phyloP scores from a whole-genome alignment of 768 basidiomycete genomes.

The Boletus patriciae region DNA sequence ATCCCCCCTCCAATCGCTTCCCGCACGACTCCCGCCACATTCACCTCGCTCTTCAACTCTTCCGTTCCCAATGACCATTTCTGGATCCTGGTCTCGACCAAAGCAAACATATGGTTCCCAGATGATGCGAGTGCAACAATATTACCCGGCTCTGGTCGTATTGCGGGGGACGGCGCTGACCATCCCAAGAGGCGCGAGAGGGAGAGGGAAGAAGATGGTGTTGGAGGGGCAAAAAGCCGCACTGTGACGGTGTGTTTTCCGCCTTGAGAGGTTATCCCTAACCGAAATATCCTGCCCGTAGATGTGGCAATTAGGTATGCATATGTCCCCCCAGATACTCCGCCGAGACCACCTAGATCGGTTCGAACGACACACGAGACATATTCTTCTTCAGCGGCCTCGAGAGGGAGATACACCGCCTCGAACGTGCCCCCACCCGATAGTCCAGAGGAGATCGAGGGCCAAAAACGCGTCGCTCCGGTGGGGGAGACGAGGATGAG shows the following conservation, averaged over 20 bases:
- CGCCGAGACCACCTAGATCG: constrained; percentile 47
- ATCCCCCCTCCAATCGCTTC: constrained; percentile 48
- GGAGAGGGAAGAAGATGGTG: constrained; percentile 42
- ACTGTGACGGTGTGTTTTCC: constrained; percentile 63
- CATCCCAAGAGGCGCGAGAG: constrained; percentile 44
- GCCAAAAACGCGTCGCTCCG: constrained; percentile 84
- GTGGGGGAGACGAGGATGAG: constrained; percentile 72
- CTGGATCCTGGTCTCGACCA: constrained; percentile 67
- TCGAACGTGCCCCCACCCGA: constrained; percentile 72
- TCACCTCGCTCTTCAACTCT: constrained; percentile 55
- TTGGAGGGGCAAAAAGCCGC: constrained; percentile 57
- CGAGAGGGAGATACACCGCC: constrained; percentile 46
- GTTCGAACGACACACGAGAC: constrained; percentile 67
- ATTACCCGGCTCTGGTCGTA: constrained; percentile 54
- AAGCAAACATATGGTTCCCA: constrained; percentile 62
- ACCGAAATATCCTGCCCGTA: constrained; percentile 61
- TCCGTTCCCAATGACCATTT: constrained; percentile 60
- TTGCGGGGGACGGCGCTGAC: constrained; percentile 39
- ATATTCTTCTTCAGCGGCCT: constrained; percentile 49
- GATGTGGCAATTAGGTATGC: constrained; percentile 67
- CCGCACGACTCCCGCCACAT: constrained; percentile 51
- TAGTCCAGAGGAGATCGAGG: constrained; percentile 79
- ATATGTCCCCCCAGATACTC: constrained; percentile 8
- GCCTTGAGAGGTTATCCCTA: constrained; percentile 63
- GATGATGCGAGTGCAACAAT: constrained; percentile 60